These are phyloP conservation scores for Lactifluus echinatus DNA, from an alignment of 768 basidiomycete species.

Conservation along the genomic window DNA sequence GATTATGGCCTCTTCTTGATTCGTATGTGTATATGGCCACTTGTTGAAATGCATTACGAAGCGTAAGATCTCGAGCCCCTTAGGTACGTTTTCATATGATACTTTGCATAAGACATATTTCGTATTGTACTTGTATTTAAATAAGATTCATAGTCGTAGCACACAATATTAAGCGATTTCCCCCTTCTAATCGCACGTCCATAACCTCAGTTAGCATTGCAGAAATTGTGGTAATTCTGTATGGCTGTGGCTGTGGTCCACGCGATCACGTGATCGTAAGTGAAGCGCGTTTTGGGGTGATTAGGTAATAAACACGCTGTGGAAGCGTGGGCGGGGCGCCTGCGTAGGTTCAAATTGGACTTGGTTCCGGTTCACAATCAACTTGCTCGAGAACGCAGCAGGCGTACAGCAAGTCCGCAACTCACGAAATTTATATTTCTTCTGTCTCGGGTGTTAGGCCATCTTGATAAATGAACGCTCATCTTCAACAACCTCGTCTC, in stretches of 20 bases:
- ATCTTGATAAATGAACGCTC: conserved; percentile 17
- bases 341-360: not conserved
- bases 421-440: not conserved
- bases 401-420: not conserved
- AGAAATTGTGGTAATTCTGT: no score
- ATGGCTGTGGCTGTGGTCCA: not conserved
- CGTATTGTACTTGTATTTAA: no score
- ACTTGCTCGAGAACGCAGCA: not conserved
- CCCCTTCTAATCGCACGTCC: no score
- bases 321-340: not conserved
- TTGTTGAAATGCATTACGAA: no score
- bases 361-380: not conserved
- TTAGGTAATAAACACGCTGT: conserved; percentile 13
- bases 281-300: not conserved
- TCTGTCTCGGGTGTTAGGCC: conserved; percentile 21
- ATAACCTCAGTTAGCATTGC: no score
- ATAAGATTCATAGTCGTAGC: no score
- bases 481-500: conserved; percentile 9
- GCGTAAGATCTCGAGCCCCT: no score
- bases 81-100: no score
- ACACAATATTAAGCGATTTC: no score
- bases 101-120: no score
- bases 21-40: no score
- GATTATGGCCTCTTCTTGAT: no score
- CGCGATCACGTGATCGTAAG: conserved; percentile 4